phyloP scores from a whole-genome alignment of 1,284 basidiomycete genomes.

The Ganoderma sinense region DNA sequence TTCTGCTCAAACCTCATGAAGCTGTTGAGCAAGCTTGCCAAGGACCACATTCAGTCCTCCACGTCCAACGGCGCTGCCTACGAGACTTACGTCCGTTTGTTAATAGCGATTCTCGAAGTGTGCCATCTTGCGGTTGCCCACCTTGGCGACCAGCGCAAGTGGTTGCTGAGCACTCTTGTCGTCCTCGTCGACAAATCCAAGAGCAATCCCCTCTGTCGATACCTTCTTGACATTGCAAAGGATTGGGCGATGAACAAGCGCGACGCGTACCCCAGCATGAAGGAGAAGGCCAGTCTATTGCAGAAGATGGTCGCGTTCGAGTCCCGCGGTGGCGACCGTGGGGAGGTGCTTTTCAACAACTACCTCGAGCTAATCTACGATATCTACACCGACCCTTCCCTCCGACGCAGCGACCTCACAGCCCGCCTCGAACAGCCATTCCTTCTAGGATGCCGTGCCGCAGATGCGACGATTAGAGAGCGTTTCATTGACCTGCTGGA shows the following conservation, averaged over 20 bases:
- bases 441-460: conserved; percentile 89
- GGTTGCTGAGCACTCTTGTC: conserved; percentile 79
- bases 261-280: conserved; percentile 90
- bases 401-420: conserved; percentile 94
- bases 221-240: conserved; percentile 87
- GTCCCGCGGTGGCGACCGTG: conserved; percentile 73
- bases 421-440: conserved; percentile 94
- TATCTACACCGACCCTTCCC: conserved; percentile 89
- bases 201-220: conserved; percentile 82
- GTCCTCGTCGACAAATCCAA: conserved; percentile 94
- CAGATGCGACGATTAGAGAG: conserved; percentile 83
- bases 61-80: conserved; percentile 51
- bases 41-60: conserved; percentile 82
- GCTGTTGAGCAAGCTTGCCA: conserved; percentile 86
- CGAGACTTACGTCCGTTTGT: conserved; percentile 67
- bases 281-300: conserved; percentile 93
- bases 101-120: conserved; percentile 77
- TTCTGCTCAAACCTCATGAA: conserved; percentile 85
- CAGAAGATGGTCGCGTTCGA: conserved; percentile 95
- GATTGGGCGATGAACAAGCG: conserved; percentile 90
- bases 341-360: conserved; percentile 78
- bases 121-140: conserved; percentile 70
- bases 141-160: conserved; percentile 76
- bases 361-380: conserved; percentile 94
- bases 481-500: conserved; percentile 94